Base-by-base conservation (phyloP, 306 rosid species). In the Nissolia schottii region DNA sequence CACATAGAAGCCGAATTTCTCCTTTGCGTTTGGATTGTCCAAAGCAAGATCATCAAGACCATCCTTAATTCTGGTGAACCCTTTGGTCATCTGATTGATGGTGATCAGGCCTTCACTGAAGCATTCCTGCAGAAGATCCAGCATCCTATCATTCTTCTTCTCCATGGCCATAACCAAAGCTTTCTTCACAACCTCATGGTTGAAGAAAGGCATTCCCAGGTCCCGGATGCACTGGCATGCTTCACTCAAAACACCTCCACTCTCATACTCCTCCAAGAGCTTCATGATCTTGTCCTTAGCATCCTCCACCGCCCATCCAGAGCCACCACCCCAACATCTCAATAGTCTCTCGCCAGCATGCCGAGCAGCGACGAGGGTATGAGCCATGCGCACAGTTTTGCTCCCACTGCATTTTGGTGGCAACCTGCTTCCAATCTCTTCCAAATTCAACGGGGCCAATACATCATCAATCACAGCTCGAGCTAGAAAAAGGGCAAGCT, bases 241-340 rank as follows among this genome's bases (percentile, higher is more conserved):
- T 83, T 91, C 99, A 31, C 85, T 58, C 38, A 94, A 87, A 1
- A 86, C 99, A 3, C 99, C 91, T 1, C 97, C 92, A 1, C 96
- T 89, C 71, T 94, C 99, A 13, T 85, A 94, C 82, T 94, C 99
- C 85, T 94, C 99, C 35, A 94, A 53, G 27, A 94, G 95, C 80
- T 94, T 94, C 78, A 81, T 78, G 64, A 94, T 94, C 88, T 94
- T 94, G 82, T 94, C 99, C 83, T 94, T 94, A 0, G 99, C 99
- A 75, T 94, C 99, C 81, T 94, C 99, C 77, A 94, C 99, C 12
- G 97, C 97, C 99, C 99, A 94, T 29, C 99, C 99, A 14, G 96
- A 91, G 22, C 99, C 97, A 27, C 99, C 99, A 27, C 99, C 99
- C 99, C 99, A 94, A 70, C 99, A 94, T 59, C 99, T 81, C 84